These are phyloP conservation scores for Ramicandelaber brevisporus DNA, from an alignment of 192 early-diverging fungal species.

Conservation along the genomic window DNA sequence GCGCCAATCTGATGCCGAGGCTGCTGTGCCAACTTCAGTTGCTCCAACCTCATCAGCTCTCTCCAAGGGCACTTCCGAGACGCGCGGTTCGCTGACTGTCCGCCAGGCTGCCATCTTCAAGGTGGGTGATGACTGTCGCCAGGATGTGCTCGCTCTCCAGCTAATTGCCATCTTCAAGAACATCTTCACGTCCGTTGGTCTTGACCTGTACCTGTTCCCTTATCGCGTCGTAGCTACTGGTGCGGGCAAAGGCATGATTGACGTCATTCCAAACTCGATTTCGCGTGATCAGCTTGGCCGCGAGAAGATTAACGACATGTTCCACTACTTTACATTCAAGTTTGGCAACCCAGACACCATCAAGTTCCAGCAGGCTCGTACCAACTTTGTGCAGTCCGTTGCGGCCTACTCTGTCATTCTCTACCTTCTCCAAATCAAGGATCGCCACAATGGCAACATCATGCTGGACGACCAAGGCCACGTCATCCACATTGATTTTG, in stretches of 20 bases:
- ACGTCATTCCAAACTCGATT: constrained; percentile 89
- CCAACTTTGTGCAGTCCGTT: constrained; percentile 81
- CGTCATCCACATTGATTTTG: constrained; percentile 97
- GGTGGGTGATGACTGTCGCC: constrained; percentile 98
- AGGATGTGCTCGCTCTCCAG: constrained; percentile 94
- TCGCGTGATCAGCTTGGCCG: constrained; percentile 94
- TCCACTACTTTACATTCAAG: constrained; percentile 81
- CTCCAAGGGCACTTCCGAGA: too few species aligned
- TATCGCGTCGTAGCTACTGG: constrained; percentile 94
- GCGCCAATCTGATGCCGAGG: too few species aligned
- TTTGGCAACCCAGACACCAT: constrained; percentile 80
- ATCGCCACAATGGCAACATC: constrained; percentile 98
- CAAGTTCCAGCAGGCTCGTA: constrained; percentile 70
- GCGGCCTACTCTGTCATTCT: constrained; percentile 89
- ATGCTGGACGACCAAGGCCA: constrained; percentile 95
- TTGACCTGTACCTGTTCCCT: constrained; percentile 90
- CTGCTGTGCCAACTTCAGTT: too few species aligned
- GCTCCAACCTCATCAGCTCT: too few species aligned
- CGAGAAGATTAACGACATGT: constrained; percentile 92
- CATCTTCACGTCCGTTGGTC: constrained; percentile 67
- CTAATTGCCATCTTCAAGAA: constrained; percentile 94
- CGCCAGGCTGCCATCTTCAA: constrained; percentile 93
- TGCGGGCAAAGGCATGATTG: constrained; percentile 93
- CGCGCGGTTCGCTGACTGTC: too few species aligned
- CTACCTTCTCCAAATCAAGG: constrained; percentile 92